These are phyloP conservation scores for Umbilicaria muhlenbergii DNA, from an alignment of 495 filamentous ascomycete genomes.

Conservation along the genomic window DNA sequence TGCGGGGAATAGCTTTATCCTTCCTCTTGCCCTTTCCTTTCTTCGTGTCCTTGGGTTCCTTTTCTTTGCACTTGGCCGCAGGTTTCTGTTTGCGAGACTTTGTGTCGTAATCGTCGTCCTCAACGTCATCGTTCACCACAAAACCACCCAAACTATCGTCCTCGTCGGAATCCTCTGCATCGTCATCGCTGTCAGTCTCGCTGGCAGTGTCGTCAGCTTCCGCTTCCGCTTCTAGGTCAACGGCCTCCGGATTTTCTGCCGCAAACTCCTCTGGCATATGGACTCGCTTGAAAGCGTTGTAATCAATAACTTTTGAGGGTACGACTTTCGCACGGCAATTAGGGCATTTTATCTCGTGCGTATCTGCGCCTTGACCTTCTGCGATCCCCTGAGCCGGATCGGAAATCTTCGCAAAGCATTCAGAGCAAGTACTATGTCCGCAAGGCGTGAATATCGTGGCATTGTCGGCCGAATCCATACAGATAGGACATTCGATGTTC, in stretches of 20 bases:
- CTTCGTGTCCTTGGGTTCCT: slow-evolving; percentile 21
- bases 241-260: slow-evolving; percentile 23
- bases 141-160: slow-evolving; percentile 41
- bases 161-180: slow-evolving; percentile 24
- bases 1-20: slow-evolving; percentile 18
- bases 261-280: slow-evolving; percentile 38
- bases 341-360: slow-evolving; percentile 49
- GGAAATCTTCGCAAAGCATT: slow-evolving; percentile 62
- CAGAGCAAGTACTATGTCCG: slow-evolving; percentile 66
- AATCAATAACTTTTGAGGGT: slow-evolving; percentile 54
- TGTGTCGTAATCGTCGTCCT: slow-evolving; percentile 20
- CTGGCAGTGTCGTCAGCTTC: slow-evolving; percentile 25
- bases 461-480: slow-evolving; percentile 59
- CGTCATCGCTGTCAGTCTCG: slow-evolving; percentile 17
- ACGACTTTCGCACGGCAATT: slow-evolving; percentile 54
- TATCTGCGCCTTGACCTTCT: slow-evolving; percentile 39
- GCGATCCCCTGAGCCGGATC: slow-evolving; percentile 39
- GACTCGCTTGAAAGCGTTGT: slow-evolving; percentile 56
- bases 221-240: slow-evolving; percentile 22
- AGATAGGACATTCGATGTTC: slow-evolving; percentile 59
- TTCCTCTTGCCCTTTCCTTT: slow-evolving; percentile 32
- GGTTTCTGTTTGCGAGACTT: slow-evolving; percentile 9
- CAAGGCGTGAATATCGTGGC: slow-evolving; percentile 74
- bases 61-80: slow-evolving; percentile 2
- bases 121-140: slow-evolving; percentile 35